These are phyloP conservation scores for Pinus tabuliformis DNA, from an alignment of 75 land plant species.

Conservation along the genomic window DNA sequence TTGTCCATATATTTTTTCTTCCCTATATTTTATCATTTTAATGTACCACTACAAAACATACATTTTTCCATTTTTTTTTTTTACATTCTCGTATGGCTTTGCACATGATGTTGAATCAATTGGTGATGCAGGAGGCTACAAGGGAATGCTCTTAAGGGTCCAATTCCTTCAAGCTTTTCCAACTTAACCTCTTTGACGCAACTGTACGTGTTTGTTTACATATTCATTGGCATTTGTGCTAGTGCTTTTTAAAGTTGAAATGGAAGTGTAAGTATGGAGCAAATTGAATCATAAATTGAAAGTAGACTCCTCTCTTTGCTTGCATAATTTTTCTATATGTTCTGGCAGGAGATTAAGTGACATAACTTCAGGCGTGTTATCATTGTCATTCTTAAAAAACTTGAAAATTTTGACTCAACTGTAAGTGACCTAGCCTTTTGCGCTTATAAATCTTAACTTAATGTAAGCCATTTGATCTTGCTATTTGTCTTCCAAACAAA, in stretches of 20 bases:
- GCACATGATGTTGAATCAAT: background rate
- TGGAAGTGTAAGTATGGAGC: too few species aligned
- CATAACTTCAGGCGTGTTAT: conserved; percentile 14
- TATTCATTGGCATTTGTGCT: background rate
- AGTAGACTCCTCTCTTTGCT: background rate
- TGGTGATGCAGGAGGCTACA: conserved; percentile 18
- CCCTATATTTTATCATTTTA: background rate
- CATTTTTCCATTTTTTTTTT: background rate
- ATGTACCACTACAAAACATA: background rate
- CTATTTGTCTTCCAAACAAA: background rate
- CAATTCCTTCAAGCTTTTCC: conserved; percentile 32
- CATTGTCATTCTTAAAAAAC: conserved; percentile 19
- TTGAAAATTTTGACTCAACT: conserved; percentile 17
- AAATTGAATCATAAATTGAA: background rate
- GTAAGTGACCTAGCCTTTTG: conserved; percentile 13
- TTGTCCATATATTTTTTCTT: too few species aligned
- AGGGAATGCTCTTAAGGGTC: conserved; percentile 31
- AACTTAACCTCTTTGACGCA: conserved; percentile 22
- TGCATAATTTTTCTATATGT: background rate
- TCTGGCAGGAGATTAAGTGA: conserved; percentile 27
- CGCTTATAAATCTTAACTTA: background rate
- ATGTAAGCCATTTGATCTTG: background rate
- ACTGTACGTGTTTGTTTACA: conserved; percentile 16
- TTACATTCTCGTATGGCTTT: too few species aligned
- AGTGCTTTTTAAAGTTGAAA: background rate